A percentile compares a stretch with the other conserved stretches of the same genome.
phyloP scores from a whole-genome alignment of 2,329 filamentous ascomycete species.

The Fusarium foetens region DNA sequence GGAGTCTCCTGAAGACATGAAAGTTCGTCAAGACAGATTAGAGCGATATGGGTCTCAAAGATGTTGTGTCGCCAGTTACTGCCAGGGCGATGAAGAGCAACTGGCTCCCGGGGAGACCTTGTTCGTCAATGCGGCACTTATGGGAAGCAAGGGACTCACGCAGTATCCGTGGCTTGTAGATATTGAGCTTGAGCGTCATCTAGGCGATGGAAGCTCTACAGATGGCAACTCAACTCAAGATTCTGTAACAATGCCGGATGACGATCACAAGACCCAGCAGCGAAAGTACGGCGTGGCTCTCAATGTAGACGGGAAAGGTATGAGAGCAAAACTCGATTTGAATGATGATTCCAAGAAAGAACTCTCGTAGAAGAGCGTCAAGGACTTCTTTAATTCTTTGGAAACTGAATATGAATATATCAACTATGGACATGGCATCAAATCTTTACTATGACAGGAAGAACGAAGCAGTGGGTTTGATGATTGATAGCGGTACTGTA shows the following conservation, averaged over 20 bases:
- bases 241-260: no score
- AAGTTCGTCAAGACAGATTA: not conserved
- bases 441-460: not conserved
- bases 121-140: conserved; percentile 34
- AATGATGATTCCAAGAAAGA: not conserved
- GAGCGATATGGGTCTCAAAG: not conserved
- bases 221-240: no score
- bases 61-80: conserved; percentile 21
- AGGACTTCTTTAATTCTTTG: not conserved
- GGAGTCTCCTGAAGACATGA: not conserved
- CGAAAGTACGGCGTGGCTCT: not conserved
- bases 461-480: not conserved
- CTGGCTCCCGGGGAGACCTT: conserved; percentile 5
- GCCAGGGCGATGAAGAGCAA: not conserved
- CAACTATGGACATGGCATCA: not conserved
- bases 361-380: not conserved
- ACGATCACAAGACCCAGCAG: not conserved
- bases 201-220: not conserved
- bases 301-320: accelerated
- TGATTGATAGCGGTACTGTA: not conserved
- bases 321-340: not conserved
- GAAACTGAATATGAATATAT: not conserved
- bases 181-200: conserved; percentile 3
- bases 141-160: not conserved
- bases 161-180: conserved; percentile 30